Percentiles rank a stretch among this genome's conserved stretches.
These are phyloP conservation scores for Cubamyces lactineus DNA, from an alignment of 768 basidiomycete genomes.

Conservation along the genomic window DNA sequence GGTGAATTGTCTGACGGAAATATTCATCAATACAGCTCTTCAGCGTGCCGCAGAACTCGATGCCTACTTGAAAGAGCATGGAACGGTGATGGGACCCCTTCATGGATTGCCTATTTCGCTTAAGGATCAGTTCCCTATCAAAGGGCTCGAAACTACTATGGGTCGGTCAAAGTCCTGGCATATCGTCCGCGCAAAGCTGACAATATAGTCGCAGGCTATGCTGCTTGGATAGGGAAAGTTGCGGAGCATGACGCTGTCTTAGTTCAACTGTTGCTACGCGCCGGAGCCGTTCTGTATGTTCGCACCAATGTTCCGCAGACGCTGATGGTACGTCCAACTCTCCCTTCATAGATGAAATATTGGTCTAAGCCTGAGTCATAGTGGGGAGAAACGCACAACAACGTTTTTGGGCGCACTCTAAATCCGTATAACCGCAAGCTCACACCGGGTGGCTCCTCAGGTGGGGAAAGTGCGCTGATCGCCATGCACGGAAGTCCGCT, in stretches of 20 bases:
- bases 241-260: conserved; percentile 51
- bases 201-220: conserved; percentile 44
- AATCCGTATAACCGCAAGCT: conserved; percentile 42
- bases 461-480: conserved; percentile 80
- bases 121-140: conserved; percentile 47
- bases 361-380: conserved; percentile 30
- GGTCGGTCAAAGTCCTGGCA: conserved; percentile 32
- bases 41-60: conserved; percentile 46
- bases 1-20: conserved; percentile 51
- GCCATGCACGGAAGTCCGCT: conserved; percentile 49
- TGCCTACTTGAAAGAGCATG: conserved; percentile 39
- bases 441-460: conserved; percentile 66
- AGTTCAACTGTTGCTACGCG: conserved; percentile 49
- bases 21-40: conserved; percentile 47
- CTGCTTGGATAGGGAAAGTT: conserved; percentile 49
- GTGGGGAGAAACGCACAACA: conserved; percentile 48
- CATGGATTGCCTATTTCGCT: conserved; percentile 26
- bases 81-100: conserved; percentile 30
- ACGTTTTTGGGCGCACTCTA: conserved; percentile 46
- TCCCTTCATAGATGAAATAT: not conserved
- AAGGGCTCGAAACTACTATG: conserved; percentile 60
- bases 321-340: conserved; percentile 39
- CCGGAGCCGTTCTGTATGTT: conserved; percentile 47
- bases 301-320: conserved; percentile 27
- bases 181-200: no score